These are phyloP conservation scores for Melaleuca quinquenervia DNA, from an alignment of 345 rosid genomes.

Conservation along the genomic window DNA sequence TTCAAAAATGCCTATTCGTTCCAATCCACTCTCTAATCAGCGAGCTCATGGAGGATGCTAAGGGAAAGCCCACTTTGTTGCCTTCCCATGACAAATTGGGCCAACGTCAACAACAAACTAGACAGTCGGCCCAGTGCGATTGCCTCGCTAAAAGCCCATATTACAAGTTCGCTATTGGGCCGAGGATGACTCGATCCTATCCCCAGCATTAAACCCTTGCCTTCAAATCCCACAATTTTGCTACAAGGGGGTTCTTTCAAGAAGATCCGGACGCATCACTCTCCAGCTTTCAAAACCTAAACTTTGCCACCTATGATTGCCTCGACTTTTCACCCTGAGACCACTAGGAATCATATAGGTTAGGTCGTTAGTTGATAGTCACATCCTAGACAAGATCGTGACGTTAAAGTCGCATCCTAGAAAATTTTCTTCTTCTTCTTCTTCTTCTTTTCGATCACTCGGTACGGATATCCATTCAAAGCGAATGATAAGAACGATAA, in stretches of 20 bases:
- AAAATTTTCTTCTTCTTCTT: neutral
- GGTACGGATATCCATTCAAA: neutral
- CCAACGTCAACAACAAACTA: neutral
- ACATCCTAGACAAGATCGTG: neutral
- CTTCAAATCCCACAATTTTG: neutral
- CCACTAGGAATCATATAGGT: neutral
- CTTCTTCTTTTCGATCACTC: neutral
- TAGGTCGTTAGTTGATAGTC: neutral
- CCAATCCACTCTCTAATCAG: neutral
- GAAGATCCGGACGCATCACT: neutral
- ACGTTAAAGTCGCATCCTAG: neutral
- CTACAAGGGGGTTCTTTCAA: neutral
- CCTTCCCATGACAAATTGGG: neutral
- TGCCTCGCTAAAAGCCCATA: neutral
- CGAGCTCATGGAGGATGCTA: too few relatives aligned
- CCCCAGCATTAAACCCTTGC: neutral
- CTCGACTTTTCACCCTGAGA: neutral
- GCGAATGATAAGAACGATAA: accelerated
- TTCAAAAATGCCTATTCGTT: neutral
- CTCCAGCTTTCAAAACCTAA: neutral
- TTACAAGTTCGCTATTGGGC: neutral
- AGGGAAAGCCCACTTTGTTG: neutral
- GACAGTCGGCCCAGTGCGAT: neutral
- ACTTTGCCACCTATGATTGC: neutral
- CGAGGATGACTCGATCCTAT: neutral